Evolutionary conservation across 331 rosid genomes (phyloP).

Genomic region (Rosa hybrid): DNA sequence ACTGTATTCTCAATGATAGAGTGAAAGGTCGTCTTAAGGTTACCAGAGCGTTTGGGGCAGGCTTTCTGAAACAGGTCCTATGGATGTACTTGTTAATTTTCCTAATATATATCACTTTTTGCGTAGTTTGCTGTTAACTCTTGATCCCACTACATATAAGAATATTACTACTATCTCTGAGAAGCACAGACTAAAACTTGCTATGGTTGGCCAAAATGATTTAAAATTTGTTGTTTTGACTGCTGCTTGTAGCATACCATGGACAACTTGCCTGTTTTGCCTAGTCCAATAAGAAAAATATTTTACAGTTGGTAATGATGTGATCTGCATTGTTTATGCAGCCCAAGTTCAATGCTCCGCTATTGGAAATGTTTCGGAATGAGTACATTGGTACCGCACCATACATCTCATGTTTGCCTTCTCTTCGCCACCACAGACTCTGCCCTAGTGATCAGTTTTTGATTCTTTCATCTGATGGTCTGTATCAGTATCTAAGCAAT

Average conservation of each 20-base stretch:
- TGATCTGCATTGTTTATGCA: slow-evolving; percentile 45
- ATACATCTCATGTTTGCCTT: slow-evolving; percentile 83
- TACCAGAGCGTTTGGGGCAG: slow-evolving; percentile 97
- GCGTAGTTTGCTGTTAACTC: not conserved
- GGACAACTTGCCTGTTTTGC: not conserved
- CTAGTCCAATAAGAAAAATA: not conserved
- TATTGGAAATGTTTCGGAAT: slow-evolving; percentile 87
- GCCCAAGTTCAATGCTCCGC: slow-evolving; percentile 84
- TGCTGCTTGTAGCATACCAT: not conserved
- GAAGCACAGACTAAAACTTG: not conserved
- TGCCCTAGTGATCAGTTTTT: slow-evolving; percentile 82
- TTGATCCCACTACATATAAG: not conserved
- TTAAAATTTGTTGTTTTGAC: not conserved
- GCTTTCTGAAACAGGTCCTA: slow-evolving; percentile 88
- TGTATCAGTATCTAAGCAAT: slow-evolving; percentile 86
- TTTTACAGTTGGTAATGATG: slow-evolving; percentile 20
- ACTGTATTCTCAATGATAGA: slow-evolving; percentile 86
- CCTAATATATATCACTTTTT: not conserved
- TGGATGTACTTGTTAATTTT: slow-evolving; percentile 20
- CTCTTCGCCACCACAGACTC: slow-evolving; percentile 78
- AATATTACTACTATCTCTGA: not conserved
- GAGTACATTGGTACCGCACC: slow-evolving; percentile 88
- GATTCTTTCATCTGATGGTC: slow-evolving; percentile 90
- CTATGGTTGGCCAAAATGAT: not conserved
- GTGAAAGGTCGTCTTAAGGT: slow-evolving; percentile 98